A percentile compares a stretch with the other conserved stretches of the same genome.
Conservation (phyloP, 129 eudicot genomes). For the Artemisia argyi region DNA sequence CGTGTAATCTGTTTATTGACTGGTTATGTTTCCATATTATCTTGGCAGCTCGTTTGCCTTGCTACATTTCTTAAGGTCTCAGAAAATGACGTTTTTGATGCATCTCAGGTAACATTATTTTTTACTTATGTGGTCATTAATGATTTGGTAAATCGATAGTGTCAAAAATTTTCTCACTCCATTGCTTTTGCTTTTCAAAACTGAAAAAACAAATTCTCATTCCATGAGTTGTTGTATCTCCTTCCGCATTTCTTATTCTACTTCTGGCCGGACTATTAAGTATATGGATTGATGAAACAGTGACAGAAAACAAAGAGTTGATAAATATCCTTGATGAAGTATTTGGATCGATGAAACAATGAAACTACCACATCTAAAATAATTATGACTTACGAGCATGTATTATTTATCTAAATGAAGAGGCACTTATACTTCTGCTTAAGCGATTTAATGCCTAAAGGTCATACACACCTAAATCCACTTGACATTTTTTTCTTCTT, state of each 20-base stretch:
- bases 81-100: slow-evolving; percentile 87
- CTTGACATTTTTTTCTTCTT: background rate
- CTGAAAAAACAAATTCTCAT: background rate
- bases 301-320: no score
- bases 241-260: no score
- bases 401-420: background rate
- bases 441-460: background rate
- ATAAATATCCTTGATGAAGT: no score
- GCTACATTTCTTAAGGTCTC: slow-evolving; percentile 96
- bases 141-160: background rate
- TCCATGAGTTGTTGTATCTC: slow-evolving; percentile 13
- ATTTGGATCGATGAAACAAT: background rate
- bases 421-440: background rate
- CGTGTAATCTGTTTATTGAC: slow-evolving; percentile 8
- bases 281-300: background rate
- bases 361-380: background rate
- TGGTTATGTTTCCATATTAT: background rate
- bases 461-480: background rate
- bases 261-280: background rate
- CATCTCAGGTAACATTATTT: slow-evolving; percentile 65
- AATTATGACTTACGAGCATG: no score
- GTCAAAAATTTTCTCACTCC: background rate
- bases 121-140: slow-evolving; percentile 1
- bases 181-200: no score
- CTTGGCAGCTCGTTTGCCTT: slow-evolving; percentile 81